Conservation (phyloP, 805 yeast species). For the Barnettozyma siamensis region DNA sequence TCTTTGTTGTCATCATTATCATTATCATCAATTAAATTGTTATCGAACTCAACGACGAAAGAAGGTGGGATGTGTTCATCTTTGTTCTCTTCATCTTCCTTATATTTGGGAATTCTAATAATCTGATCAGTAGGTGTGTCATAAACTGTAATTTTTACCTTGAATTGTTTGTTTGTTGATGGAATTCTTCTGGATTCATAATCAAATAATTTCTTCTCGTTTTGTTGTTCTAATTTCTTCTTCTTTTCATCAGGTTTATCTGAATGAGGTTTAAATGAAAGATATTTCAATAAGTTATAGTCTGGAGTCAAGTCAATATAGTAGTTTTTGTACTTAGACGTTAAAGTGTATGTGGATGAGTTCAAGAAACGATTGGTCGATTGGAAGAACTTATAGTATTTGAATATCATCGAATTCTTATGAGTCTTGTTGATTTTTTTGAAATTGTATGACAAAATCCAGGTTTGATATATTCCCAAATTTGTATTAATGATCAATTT, state of each 20-base stretch:
- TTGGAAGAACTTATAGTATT: slow-evolving; percentile 14
- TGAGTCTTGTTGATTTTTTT: background rate
- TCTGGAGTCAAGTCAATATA: slow-evolving; percentile 19
- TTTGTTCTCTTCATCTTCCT: slow-evolving; percentile 14
- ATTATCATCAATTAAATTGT: slow-evolving; percentile 2
- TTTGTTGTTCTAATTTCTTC: background rate
- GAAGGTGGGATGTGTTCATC: slow-evolving; percentile 23
- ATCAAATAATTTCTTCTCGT: background rate
- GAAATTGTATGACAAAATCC: slow-evolving; percentile 7
- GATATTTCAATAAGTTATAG: slow-evolving; percentile 17
- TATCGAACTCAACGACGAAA: slow-evolving; percentile 15
- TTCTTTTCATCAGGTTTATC: background rate
- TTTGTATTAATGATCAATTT: slow-evolving; percentile 17
- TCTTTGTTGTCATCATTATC: slow-evolving; percentile 5
- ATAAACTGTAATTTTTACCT: slow-evolving; percentile 14
- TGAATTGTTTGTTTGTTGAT: slow-evolving; percentile 4
- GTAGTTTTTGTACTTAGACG: slow-evolving; percentile 10
- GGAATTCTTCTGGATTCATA: slow-evolving; percentile 1
- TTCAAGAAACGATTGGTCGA: slow-evolving; percentile 14
- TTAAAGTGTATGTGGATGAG: slow-evolving; percentile 9
- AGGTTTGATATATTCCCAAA: slow-evolving; percentile 13
- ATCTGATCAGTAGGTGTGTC: slow-evolving; percentile 23
- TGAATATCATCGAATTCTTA: slow-evolving; percentile 4
- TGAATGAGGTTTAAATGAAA: slow-evolving; percentile 2
- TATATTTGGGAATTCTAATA: slow-evolving; percentile 19